A percentile compares a stretch with the other conserved stretches of the same genome.
phyloP scores from a whole-genome alignment of 208 protist species.

The Angomonas deanei region DNA sequence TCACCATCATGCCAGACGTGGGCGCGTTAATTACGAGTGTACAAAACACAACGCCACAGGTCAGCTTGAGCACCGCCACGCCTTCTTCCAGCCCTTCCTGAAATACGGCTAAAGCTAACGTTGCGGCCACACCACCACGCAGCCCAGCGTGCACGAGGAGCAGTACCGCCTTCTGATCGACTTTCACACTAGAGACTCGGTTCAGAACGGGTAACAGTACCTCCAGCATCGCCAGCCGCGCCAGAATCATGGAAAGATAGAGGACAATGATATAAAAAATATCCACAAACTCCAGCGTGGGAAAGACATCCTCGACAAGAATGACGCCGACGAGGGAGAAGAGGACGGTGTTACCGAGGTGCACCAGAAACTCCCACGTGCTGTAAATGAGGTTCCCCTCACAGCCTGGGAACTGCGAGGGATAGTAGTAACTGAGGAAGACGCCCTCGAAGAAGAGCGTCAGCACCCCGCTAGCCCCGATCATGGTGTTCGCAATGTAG shows the following conservation, averaged over 20 bases:
- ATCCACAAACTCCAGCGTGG: constrained; percentile 42
- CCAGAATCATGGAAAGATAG: constrained; percentile 60
- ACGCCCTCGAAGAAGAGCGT: constrained; percentile 78
- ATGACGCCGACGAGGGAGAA: constrained; percentile 87
- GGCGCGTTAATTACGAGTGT: constrained; percentile 72
- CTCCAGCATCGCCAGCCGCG: constrained; percentile 62
- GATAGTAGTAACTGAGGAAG: constrained; percentile 75
- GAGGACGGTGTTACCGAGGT: constrained; percentile 81
- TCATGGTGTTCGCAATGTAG: constrained; percentile 58
- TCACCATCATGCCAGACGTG: constrained; percentile 45
- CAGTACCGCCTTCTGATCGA: constrained; percentile 40
- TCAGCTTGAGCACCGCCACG: constrained; percentile 57
- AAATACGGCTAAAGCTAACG: constrained; percentile 65
- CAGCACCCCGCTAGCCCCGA: constrained; percentile 77
- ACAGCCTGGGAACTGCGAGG: constrained; percentile 66
- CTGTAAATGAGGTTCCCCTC: constrained; percentile 67
- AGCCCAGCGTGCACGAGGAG: constrained; percentile 71
- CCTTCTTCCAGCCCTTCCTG: constrained; percentile 46
- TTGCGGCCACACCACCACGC: constrained; percentile 73
- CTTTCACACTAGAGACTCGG: constrained; percentile 40
- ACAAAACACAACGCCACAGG: constrained; percentile 68
- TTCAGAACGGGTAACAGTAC: constrained; percentile 67
- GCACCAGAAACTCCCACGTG: constrained; percentile 85
- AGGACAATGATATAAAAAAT: constrained; percentile 46
- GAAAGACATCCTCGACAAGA: constrained; percentile 62